phyloP scores from a whole-genome alignment of 2,329 filamentous ascomycete genomes.

The Bisporella sp. region DNA sequence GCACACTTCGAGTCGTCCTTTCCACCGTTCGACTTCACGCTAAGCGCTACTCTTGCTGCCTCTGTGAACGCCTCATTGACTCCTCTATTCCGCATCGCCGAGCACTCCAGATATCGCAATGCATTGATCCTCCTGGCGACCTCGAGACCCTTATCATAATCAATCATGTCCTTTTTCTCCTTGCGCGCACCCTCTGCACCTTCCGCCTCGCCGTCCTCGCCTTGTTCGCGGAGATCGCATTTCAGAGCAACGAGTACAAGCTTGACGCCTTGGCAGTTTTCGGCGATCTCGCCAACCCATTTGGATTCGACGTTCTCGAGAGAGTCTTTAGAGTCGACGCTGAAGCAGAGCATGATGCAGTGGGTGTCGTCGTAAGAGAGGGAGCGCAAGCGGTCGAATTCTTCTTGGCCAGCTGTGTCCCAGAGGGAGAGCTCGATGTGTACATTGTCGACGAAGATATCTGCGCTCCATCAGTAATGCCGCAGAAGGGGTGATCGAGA shows the following conservation, averaged over 20 bases:
- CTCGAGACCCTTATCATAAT: constrained; percentile 85
- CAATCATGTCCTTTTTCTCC: constrained; percentile 69
- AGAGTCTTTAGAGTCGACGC: constrained; percentile 90
- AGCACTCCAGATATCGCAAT: constrained; percentile 94
- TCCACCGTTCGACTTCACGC: constrained; percentile 54
- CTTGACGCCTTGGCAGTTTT: constrained; percentile 94
- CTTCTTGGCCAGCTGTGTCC: constrained; percentile 98
- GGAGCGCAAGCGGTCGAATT: constrained; percentile 93
- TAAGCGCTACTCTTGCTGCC: constrained; percentile 86
- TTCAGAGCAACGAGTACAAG: constrained; percentile 93
- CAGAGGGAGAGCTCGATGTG: constrained; percentile 97
- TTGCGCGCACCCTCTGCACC: constrained; percentile 36
- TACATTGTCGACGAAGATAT: constrained; percentile 96
- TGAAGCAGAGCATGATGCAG: constrained; percentile 98
- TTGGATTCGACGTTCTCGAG: constrained; percentile 98
- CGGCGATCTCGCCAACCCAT: constrained; percentile 96
- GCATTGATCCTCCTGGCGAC: constrained; percentile 89
- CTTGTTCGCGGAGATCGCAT: constrained; percentile 82
- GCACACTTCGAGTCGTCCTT: constrained; percentile 52
- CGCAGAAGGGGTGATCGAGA: neutral
- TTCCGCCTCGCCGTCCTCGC: constrained; percentile 41
- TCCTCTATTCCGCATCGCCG: constrained; percentile 93
- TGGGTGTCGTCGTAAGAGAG: constrained; percentile 97
- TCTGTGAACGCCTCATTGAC: constrained; percentile 99
- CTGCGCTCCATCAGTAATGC: constrained; percentile 36